phyloP scores from a whole-genome alignment of 83 land plant genomes.

The Isoetes engelmannii region DNA sequence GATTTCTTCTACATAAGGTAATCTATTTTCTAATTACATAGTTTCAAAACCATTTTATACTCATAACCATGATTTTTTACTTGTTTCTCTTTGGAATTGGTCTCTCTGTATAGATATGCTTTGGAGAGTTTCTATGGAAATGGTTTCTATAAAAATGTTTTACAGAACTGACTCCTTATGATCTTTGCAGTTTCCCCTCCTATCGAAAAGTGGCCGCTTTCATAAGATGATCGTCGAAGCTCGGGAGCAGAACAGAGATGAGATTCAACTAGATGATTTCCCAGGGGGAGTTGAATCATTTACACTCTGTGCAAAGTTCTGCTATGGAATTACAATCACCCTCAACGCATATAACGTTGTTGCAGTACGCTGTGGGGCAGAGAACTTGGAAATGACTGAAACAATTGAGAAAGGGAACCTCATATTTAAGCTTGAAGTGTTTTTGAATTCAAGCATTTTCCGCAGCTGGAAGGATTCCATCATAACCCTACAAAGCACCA shows the following conservation, averaged over 20 bases:
- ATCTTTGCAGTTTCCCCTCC: constrained; percentile 67
- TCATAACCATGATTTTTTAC: neutral
- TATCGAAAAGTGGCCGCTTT: constrained; percentile 58
- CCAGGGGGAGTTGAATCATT: constrained; percentile 79
- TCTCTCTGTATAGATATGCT: neutral
- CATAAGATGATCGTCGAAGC: constrained; percentile 49
- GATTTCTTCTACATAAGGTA: constrained; percentile 65
- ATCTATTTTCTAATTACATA: neutral
- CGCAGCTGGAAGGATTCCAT: constrained; percentile 92
- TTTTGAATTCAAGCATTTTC: constrained; percentile 63
- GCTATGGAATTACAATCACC: constrained; percentile 77
- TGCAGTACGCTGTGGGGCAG: constrained; percentile 78
- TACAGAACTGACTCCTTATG: neutral
- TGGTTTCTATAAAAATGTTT: neutral
- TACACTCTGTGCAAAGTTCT: constrained; percentile 75
- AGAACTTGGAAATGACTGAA: constrained; percentile 84
- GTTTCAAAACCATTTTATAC: neutral
- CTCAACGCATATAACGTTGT: constrained; percentile 75
- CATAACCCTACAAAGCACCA: constrained; percentile 61
- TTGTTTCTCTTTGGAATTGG: neutral
- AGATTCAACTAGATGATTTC: constrained; percentile 48
- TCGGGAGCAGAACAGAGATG: constrained; percentile 40
- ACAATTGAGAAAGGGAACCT: constrained; percentile 68
- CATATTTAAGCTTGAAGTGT: constrained; percentile 70
- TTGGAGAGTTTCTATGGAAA: neutral